These are phyloP conservation scores for Paramecium caudatum DNA, from an alignment of 73 alveolate genomes.

Conservation along the genomic window DNA sequence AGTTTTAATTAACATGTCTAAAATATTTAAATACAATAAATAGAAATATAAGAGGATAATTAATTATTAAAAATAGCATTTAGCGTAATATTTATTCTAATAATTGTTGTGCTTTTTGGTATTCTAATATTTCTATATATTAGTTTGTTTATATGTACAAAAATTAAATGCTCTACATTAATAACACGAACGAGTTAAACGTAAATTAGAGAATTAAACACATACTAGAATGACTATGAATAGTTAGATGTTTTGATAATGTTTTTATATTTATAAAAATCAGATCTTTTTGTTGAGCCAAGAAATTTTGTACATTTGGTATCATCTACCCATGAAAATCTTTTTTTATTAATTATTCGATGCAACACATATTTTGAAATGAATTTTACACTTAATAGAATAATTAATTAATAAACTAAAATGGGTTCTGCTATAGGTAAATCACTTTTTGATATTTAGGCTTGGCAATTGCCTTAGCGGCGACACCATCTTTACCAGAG, in stretches of 20 bases:
- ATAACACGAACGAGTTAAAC: background rate
- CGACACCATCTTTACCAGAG: no score
- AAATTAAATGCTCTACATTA: background rate
- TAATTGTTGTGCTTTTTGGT: background rate
- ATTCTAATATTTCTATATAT: background rate
- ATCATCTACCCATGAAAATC: no score
- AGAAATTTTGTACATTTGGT: no score
- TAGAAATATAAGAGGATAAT: background rate
- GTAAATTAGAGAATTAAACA: background rate
- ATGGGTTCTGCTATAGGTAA: no score
- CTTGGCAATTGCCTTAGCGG: no score
- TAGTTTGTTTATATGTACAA: constrained; percentile 1
- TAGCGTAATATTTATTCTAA: background rate
- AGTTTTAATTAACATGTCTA: background rate
- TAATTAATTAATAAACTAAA: no score
- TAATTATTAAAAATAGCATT: background rate
- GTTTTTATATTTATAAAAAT: no score
- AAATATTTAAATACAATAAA: background rate
- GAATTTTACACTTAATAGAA: no score
- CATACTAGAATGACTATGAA: constrained; percentile 45
- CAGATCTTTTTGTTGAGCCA: no score
- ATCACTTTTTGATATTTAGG: no score
- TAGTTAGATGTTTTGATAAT: constrained; percentile 34
- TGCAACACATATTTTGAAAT: no score
- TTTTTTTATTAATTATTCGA: no score